Base-by-base conservation (phyloP, 345 rosid species). In the Citrus maxima region DNA sequence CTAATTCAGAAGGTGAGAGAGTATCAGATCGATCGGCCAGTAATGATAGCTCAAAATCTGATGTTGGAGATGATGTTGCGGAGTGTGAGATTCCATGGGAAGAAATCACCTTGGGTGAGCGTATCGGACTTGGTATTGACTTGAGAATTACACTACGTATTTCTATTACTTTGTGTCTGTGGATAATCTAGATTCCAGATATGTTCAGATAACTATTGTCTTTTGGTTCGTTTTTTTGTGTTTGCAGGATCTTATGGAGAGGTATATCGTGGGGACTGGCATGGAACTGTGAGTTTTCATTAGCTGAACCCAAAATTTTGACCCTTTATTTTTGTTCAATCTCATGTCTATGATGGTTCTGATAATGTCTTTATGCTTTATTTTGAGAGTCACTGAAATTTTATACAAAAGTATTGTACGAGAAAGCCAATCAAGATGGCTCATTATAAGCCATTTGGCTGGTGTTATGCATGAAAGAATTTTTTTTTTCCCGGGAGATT, bases 211-310 rank as follows among this genome's bases (percentile, higher is more conserved):
- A 22, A 21, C 51, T 38, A 18, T 37, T 24, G 51, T 35, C 59
- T 56, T 78, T 77, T 67, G 69, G 63, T 81, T 67, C 38, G 60
- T 84, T 72, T 42, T 42, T 76, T 81, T 84, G 70, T 84, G 70
- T 73, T 88, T 88, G 81, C 87, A 95, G 98, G 98, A 81, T 95
- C 98, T 63, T 95, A 95, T 69, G 98, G 98, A 58, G 98, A 95
- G 85, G 98, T 95, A 72, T 95, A 95, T 86, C 94, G 88, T 55
- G 98, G 97, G 80, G 97, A 95, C 32, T 95, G 98, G 98, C 97
- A 89, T 87, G 98, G 98, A 87, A 95, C 98, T 72, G 98, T 95
- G 87, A 91, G 98, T 91, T 74, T 67, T 74, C 78, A 76, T 46
- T 21, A 51, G 76, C 73, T 70, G 79, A 79, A 40, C 65, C 24